Percentiles rank a stretch among this genome's conserved stretches.
Conservation (phyloP, 2,329 filamentous ascomycete species). For the Mariannaea sp. region DNA sequence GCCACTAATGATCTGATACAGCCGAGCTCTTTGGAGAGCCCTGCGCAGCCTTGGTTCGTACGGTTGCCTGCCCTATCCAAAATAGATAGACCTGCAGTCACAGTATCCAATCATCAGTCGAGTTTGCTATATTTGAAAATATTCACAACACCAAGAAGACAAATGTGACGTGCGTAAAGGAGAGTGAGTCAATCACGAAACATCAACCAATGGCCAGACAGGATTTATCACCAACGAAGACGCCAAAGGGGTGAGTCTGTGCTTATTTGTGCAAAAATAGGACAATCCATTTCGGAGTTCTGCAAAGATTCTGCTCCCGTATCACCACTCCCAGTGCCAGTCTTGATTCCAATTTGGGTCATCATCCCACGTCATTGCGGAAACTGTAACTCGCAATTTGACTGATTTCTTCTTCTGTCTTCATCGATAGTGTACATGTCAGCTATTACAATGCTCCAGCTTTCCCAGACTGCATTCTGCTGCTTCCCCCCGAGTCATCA, state of each 20-base stretch:
- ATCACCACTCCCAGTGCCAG: constrained; percentile 13
- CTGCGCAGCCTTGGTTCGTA: no score
- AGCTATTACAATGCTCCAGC: constrained; percentile 35
- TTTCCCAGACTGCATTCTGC: constrained; percentile 9
- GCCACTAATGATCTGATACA: neutral
- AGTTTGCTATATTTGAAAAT: no score
- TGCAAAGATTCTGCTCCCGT: constrained; percentile 25
- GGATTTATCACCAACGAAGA: constrained; percentile 9
- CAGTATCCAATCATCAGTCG: no score
- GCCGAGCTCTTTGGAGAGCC: no score
- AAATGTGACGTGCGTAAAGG: neutral
- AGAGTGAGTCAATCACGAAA: no score
- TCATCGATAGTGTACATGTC: constrained; percentile 35
- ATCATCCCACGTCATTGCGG: constrained; percentile 33
- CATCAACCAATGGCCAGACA: no score
- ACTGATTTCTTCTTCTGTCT: constrained; percentile 16
- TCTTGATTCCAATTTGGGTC: constrained; percentile 38
- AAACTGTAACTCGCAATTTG: constrained; percentile 15
- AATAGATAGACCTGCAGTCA: no score
- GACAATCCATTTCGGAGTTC: constrained; percentile 32
- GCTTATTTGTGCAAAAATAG: constrained; percentile 22
- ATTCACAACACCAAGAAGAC: neutral
- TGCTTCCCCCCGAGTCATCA: constrained; percentile 3
- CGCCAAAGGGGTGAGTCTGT: constrained; percentile 23
- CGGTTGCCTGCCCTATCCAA: no score